Base-by-base conservation (phyloP, 257 asterid species). In the Linderniella brevidens region DNA sequence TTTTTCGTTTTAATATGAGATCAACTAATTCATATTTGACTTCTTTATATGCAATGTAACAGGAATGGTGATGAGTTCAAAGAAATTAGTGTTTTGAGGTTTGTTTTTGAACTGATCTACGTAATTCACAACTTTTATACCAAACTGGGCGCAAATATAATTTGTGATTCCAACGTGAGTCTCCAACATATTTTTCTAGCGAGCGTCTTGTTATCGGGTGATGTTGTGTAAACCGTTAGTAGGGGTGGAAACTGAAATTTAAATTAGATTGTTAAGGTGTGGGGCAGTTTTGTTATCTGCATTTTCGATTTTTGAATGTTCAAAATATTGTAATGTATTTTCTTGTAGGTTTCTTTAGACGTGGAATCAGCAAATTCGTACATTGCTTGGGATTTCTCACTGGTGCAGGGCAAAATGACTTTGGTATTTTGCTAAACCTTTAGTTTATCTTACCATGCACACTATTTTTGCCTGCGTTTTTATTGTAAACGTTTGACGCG, bases 381-480 rank as follows among this genome's bases (percentile, higher is more conserved):
- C 65, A 75, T 86, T 66, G 97, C 92, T 54, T 86, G 97, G 93
- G 97, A 86, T 68, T 86, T 86, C 63, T 68, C 93, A 15, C 64
- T 86, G 76, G 77, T 73, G 50, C 94, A 79, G 70, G 93, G 97
- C 59, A 82, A 78, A 68, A 58, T 79, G 70, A 84, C 56, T 74
- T 32, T 69, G 94, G 93, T 86, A 82, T 58, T 53, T 58, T 64
- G 63, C 75, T 56, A 25, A 2, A 25, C 32, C 32, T 25, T 25
- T 3, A 7, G 18, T 44, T 46, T 19, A 37, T 41, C 13, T 20
- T 52, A 13, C 59, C 32, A 25, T 25, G 3, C 32, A 25, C 32
- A 25, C 32, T 25, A 25, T 25, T 25, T 25, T 25, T 25, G 32
- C 6, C 32, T 25, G 3, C 32, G 6, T 2, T 25, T 25, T 25